Evolutionary conservation across 257 asterid species (phyloP).

Genomic region (Fraxinus excelsior): DNA sequence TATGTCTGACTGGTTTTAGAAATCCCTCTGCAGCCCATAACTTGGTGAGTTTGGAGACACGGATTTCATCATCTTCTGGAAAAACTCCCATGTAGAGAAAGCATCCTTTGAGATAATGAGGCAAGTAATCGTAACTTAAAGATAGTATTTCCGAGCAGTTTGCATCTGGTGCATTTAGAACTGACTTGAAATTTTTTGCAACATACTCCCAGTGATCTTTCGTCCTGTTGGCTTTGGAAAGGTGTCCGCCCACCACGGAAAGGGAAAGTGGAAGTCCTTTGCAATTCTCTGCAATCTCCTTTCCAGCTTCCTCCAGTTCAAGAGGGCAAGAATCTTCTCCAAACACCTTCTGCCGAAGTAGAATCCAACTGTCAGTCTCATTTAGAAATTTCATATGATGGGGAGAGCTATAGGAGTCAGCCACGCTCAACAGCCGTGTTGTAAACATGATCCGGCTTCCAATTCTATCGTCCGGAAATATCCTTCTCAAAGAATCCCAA

Average conservation of each 20-base stretch:
- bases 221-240: not conserved
- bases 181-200: slow-evolving; percentile 6
- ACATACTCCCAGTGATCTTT: slow-evolving; percentile 11
- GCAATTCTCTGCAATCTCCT: slow-evolving; percentile 15
- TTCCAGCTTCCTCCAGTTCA: slow-evolving; percentile 18
- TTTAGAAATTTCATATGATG: slow-evolving; percentile 4
- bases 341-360: slow-evolving; percentile 17
- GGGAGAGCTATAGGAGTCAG: not conserved
- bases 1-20: not conserved
- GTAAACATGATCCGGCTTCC: slow-evolving; percentile 26
- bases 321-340: slow-evolving; percentile 12
- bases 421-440: slow-evolving; percentile 14
- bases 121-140: slow-evolving; percentile 33
- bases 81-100: slow-evolving; percentile 22
- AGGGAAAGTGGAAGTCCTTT: slow-evolving; percentile 27
- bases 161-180: not conserved
- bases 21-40: slow-evolving; percentile 32
- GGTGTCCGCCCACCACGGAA: slow-evolving; percentile 19
- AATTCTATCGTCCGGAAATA: slow-evolving; percentile 6
- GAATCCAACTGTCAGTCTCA: slow-evolving; percentile 16
- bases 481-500: slow-evolving; percentile 9
- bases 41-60: slow-evolving; percentile 13
- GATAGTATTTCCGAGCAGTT: slow-evolving; percentile 15
- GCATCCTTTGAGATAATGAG: slow-evolving; percentile 19
- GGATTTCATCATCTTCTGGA: slow-evolving; percentile 22